These are phyloP conservation scores for Cytospora paraplurivora DNA, from an alignment of 2,329 filamentous ascomycete genomes.

Conservation along the genomic window DNA sequence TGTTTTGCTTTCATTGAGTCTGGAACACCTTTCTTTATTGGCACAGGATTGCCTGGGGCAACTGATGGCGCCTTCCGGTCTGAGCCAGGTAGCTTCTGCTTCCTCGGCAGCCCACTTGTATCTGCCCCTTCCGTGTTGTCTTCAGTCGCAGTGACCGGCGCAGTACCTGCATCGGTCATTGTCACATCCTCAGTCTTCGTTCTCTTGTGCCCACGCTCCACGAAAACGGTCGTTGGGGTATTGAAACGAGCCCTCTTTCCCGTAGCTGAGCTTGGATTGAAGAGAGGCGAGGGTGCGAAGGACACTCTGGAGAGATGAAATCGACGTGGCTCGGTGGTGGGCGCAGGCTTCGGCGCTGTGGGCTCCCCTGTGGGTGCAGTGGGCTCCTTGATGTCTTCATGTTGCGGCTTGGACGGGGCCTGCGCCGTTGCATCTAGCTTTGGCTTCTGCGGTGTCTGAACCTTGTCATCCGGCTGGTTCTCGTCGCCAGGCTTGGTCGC, in stretches of 20 bases:
- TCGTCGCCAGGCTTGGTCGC: slow-evolving; percentile 47
- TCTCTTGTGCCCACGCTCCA: slow-evolving; percentile 51
- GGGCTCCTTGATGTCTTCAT: background rate
- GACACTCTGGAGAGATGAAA: slow-evolving; percentile 58
- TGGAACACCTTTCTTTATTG: slow-evolving; percentile 35
- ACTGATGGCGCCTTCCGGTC: slow-evolving; percentile 29
- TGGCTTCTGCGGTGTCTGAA: slow-evolving; percentile 22
- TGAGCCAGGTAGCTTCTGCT: slow-evolving; percentile 41
- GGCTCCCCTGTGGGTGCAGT: background rate
- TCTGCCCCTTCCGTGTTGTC: slow-evolving; percentile 32
- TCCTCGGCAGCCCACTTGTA: slow-evolving; percentile 32
- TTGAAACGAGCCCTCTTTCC: slow-evolving; percentile 45
- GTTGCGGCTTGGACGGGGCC: background rate
- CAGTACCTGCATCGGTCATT: slow-evolving; percentile 17
- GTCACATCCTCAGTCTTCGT: slow-evolving; percentile 27
- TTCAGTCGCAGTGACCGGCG: background rate
- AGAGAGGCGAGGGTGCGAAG: slow-evolving; percentile 39
- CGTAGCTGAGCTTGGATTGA: slow-evolving; percentile 35
- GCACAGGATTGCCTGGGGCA: slow-evolving; percentile 29
- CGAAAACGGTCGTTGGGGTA: slow-evolving; percentile 52
- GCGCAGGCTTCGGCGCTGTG: slow-evolving; percentile 18
- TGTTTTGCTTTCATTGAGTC: slow-evolving; percentile 39
- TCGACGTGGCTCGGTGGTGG: slow-evolving; percentile 46
- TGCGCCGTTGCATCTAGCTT: slow-evolving; percentile 1
- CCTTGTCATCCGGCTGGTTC: slow-evolving; percentile 31